Percentiles rank a stretch among this genome's conserved stretches.
These are phyloP conservation scores for Polychytrium aggregatum DNA, from an alignment of 192 early-diverging fungal genomes.

Conservation along the genomic window DNA sequence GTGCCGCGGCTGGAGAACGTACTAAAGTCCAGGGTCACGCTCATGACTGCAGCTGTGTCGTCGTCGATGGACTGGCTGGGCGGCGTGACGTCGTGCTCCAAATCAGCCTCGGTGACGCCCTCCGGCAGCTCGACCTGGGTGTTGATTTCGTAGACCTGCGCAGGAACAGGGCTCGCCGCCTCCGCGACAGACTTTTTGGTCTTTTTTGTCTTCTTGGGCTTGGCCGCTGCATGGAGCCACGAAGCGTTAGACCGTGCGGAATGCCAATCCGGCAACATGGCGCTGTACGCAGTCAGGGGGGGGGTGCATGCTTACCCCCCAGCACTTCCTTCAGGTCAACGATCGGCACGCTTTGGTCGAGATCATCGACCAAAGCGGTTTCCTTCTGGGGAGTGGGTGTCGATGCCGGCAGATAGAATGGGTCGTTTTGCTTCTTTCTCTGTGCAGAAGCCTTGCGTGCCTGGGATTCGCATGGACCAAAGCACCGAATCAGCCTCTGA, in stretches of 20 bases:
- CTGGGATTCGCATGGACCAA: slow-evolving; percentile 3
- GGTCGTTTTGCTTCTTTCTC: slow-evolving; percentile 39
- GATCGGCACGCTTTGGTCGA: slow-evolving; percentile 75
- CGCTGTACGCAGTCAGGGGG: no score
- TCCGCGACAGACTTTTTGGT: slow-evolving; percentile 6
- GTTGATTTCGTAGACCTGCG: slow-evolving; percentile 21
- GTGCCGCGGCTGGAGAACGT: not conserved
- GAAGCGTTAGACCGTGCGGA: no score
- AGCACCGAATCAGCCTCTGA: not conserved
- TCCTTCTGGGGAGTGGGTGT: no score
- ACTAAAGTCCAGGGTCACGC: slow-evolving; percentile 21
- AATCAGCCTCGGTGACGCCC: slow-evolving; percentile 3
- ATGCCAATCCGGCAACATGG: no score
- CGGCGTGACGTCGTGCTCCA: not conserved
- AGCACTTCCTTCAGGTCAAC: slow-evolving; percentile 36
- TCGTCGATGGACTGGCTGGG: slow-evolving; percentile 9
- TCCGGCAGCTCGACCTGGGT: slow-evolving; percentile 24
- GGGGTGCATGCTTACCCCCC: not conserved
- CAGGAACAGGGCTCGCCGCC: slow-evolving; percentile 3
- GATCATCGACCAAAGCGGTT: slow-evolving; percentile 39
- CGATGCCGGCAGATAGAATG: slow-evolving; percentile 56
- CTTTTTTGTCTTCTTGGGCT: slow-evolving; percentile 5
- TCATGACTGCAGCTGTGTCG: slow-evolving; percentile 23
- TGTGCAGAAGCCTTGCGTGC: slow-evolving; percentile 2
- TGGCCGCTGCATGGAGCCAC: not conserved